Evolutionary conservation across 2,329 filamentous ascomycete species (phyloP).

Genomic region (Pochonia chlamydosporia): DNA sequence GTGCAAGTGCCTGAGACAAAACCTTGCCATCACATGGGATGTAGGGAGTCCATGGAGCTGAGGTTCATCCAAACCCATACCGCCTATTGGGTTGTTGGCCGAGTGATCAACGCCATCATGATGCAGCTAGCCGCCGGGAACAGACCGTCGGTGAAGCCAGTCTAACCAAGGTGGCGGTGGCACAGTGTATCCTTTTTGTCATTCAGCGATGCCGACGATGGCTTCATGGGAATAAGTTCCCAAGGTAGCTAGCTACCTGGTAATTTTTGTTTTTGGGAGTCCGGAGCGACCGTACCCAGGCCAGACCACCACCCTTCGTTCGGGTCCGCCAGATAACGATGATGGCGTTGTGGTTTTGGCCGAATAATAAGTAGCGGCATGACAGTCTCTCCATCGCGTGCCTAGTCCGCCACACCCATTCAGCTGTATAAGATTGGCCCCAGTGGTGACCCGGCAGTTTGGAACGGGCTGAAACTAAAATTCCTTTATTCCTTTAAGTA

Average conservation of each 20-base stretch:
- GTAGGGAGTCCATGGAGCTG: constrained; percentile 1
- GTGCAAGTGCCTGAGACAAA: constrained; percentile 10
- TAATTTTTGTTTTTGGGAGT: not conserved
- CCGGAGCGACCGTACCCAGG: not conserved
- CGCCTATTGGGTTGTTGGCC: constrained; percentile 12
- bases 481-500: not conserved
- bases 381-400: constrained; percentile 5
- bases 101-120: constrained; percentile 12
- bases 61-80: constrained; percentile 3
- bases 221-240: constrained; percentile 7
- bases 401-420: not conserved
- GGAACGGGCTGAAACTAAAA: constrained; percentile 2
- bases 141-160: constrained; percentile 16
- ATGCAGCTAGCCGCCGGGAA: constrained; percentile 15
- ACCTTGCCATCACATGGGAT: constrained; percentile 7
- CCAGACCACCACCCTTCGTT: not conserved
- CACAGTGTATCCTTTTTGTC: not conserved
- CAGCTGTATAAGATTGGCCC: constrained; percentile 1
- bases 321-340: not conserved
- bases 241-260: not conserved
- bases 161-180: constrained; percentile 5
- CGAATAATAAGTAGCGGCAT: constrained; percentile 4
- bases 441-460: constrained; percentile 1
- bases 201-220: constrained; percentile 1
- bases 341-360: constrained; percentile 7